Percentiles rank a stretch among this genome's conserved stretches.
Evolutionary conservation across 148 eudicot species (phyloP).

Genomic region (Amaranthus cruentus): DNA sequence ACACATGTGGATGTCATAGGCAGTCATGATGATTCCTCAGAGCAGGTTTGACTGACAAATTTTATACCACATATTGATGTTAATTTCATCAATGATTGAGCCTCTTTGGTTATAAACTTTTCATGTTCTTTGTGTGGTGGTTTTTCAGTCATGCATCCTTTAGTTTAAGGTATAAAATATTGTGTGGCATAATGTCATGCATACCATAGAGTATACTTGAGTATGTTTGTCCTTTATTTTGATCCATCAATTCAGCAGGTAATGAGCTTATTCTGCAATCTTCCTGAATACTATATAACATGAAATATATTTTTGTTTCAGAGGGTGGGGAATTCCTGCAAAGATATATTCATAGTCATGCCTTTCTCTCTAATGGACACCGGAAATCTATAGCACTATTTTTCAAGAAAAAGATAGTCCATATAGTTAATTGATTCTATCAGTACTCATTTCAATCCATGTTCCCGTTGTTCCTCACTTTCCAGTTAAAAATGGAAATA

Average conservation of each 20-base stretch:
- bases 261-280: neutral
- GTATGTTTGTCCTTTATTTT: neutral
- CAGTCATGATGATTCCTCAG: slow-evolving; percentile 31
- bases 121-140: neutral
- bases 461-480: neutral
- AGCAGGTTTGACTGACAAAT: slow-evolving; percentile 36
- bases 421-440: too few species aligned
- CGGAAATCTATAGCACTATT: too few species aligned
- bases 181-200: neutral
- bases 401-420: neutral
- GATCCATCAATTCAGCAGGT: neutral
- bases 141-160: neutral
- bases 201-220: neutral
- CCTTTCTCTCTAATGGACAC: neutral
- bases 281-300: neutral
- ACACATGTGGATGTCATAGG: slow-evolving; percentile 40
- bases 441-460: neutral
- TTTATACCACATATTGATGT: neutral
- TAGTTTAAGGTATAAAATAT: neutral
- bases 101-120: neutral
- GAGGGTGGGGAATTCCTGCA: neutral
- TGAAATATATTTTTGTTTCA: neutral
- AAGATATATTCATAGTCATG: too few species aligned
- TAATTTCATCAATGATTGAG: neutral
- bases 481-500: slow-evolving; percentile 3